phyloP scores from a whole-genome alignment of 2,329 filamentous ascomycete species.

The Mycocentrospora acerina region DNA sequence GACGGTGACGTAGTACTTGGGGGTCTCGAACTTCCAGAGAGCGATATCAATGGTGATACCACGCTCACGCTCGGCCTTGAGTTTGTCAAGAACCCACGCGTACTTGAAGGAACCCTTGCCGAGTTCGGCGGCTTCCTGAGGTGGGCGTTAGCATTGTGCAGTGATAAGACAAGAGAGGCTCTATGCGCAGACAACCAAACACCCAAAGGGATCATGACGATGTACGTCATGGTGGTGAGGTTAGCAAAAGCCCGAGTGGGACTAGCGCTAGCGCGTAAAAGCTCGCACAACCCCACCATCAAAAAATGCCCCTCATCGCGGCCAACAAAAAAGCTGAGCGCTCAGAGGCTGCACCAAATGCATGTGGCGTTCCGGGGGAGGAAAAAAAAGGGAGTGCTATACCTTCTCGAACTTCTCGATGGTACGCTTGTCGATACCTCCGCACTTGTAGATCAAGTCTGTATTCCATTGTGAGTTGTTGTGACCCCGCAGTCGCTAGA shows the following conservation, averaged over 20 bases:
- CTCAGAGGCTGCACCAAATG: conserved; percentile 18
- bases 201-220: conserved; percentile 8
- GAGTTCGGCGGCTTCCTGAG: conserved; percentile 94
- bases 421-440: conserved; percentile 99
- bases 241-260: conserved; percentile 31
- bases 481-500: conserved; percentile 30
- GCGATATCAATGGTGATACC: conserved; percentile 99
- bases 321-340: conserved; percentile 37
- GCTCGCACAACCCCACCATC: conserved; percentile 44
- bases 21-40: conserved; percentile 99
- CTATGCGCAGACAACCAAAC: conserved; percentile 4
- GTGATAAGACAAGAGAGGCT: conserved; percentile 1
- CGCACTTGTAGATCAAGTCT: conserved; percentile 99
- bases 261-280: conserved; percentile 41
- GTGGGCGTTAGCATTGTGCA: conserved; percentile 38
- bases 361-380: conserved; percentile 6
- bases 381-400: conserved; percentile 43
- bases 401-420: conserved; percentile 99
- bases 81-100: conserved; percentile 99
- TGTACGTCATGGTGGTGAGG: conserved; percentile 38
- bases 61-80: conserved; percentile 99
- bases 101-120: conserved; percentile 99
- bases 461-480: conserved; percentile 54
- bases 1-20: conserved; percentile 97
- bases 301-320: conserved; percentile 41